Conservation (phyloP, 2,329 filamentous ascomycete species). For the Fusarium sp. region DNA sequence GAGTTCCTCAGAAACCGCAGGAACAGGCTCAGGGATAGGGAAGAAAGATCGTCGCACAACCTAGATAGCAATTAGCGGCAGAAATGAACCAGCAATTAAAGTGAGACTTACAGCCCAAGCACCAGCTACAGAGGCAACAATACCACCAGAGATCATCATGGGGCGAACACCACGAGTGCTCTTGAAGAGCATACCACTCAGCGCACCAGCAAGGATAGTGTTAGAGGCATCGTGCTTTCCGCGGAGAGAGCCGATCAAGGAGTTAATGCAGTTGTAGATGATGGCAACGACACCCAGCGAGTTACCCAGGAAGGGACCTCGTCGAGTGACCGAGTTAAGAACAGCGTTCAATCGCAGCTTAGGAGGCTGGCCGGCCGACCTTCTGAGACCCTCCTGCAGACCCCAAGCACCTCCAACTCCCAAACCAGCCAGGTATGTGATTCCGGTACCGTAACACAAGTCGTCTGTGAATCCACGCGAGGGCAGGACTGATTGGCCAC, state of each 20-base stretch:
- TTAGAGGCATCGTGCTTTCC: constrained; percentile 93
- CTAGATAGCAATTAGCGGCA: constrained; percentile 43
- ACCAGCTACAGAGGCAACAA: constrained; percentile 89
- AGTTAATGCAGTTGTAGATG: constrained; percentile 95
- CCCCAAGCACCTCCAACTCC: constrained; percentile 92
- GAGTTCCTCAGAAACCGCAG: constrained; percentile 49
- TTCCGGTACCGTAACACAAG: constrained; percentile 96
- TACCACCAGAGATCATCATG: constrained; percentile 94
- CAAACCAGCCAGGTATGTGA: constrained; percentile 92
- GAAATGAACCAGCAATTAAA: background rate
- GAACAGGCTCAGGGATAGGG: constrained; percentile 54
- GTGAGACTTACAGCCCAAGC: constrained; percentile 85
- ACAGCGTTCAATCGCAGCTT: constrained; percentile 95
- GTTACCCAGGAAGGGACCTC: constrained; percentile 96
- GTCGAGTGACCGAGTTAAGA: constrained; percentile 91
- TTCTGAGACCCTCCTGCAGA: constrained; percentile 87
- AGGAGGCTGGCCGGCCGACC: constrained; percentile 82
- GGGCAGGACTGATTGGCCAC: constrained; percentile 88
- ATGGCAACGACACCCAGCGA: constrained; percentile 96
- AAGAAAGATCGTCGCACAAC: constrained; percentile 61
- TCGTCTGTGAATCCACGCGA: constrained; percentile 98
- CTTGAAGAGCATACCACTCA: constrained; percentile 97
- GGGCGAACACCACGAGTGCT: constrained; percentile 90
- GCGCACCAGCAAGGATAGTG: constrained; percentile 84
- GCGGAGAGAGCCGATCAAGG: constrained; percentile 81